phyloP scores from a whole-genome alignment of 2,329 filamentous ascomycete species.

The Fusarium armeniacum region DNA sequence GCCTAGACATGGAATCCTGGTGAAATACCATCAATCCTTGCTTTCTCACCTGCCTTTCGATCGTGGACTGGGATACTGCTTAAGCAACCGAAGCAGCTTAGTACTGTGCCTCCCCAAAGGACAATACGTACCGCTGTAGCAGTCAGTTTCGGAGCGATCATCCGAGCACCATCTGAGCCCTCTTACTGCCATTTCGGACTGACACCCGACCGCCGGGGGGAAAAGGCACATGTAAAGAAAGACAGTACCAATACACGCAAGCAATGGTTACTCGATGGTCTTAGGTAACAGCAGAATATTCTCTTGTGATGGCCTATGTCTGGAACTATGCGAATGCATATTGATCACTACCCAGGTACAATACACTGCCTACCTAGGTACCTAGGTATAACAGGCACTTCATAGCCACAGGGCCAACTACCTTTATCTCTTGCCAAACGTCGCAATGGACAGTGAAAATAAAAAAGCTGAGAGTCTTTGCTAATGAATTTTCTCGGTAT shows the following conservation, averaged over 20 bases:
- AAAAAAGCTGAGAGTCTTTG: neutral
- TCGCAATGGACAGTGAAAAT: neutral
- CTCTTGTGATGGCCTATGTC: no score
- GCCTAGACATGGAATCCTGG: conserved; percentile 2
- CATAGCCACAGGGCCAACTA: neutral
- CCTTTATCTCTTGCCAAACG: neutral
- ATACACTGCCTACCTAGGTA: no score
- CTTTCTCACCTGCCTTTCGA: neutral
- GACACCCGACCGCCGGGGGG: conserved; percentile 4
- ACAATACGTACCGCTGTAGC: neutral
- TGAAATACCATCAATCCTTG: neutral
- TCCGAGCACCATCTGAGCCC: conserved; percentile 15
- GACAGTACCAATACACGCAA: conserved; percentile 9
- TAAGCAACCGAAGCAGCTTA: conserved; percentile 48
- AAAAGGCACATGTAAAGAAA: neutral
- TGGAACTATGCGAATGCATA: neutral
- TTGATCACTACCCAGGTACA: neutral
- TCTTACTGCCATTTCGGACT: conserved; percentile 21
- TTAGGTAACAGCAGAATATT: conserved; percentile 1
- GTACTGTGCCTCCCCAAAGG: neutral
- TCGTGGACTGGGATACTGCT: neutral
- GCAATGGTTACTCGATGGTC: conserved; percentile 9
- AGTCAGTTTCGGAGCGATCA: conserved; percentile 8
- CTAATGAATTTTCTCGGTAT: no score
- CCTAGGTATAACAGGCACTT: no score